Base-by-base conservation (phyloP, 2,329 filamentous ascomycete species). In the Pseudogymnoascus sp. region DNA sequence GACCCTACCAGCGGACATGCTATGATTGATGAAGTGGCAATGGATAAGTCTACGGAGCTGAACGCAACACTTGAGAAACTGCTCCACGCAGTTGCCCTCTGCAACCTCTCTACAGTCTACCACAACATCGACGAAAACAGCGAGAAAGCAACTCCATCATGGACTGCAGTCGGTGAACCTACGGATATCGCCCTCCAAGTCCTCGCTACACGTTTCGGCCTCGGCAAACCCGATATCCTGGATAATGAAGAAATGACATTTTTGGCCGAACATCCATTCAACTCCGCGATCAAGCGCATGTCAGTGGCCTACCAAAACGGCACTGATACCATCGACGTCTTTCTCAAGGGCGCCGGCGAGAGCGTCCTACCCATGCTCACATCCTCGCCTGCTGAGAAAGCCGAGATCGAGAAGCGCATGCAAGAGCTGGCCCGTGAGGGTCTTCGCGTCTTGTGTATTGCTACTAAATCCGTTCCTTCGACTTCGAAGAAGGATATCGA, bases 141-240 rank as follows among this genome's bases (percentile, higher is more conserved):
- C 65, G 14, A 64, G 65, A 60, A 67, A 77, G 62, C 74, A 10
- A 84, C 63, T 74, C 82, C 11, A 77, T 74, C 10, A 31, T 89
- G 85, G 84, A 80, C 78, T 44, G 84, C 84, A 18, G 76, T 85
- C 44, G 87, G 86, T 59, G 86, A 89, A 67, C 86, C 87, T 3
- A 91, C 89, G 3, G 88, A 91, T 68, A 89, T 91, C 64, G 88
- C 89, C 10, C 82, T 91, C 14, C 86, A 89, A 67, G 87, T 90
- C 8, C 87, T 91, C 65, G 87, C 88, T 56, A 85, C 87, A 76
- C 84, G 88, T 16, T 90, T 90, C 68, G 88, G 12, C 90, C 79
- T 81, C 64, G 79, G 77, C 61, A 81, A 81, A 70, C 83, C 74
- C 0, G 72, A 82, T 70, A 70, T 73, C 0, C 75, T 85, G 2